A percentile compares a stretch with the other conserved stretches of the same genome.
Conservation (phyloP, 306 rosid genomes). For the Malus sylvestris region DNA sequence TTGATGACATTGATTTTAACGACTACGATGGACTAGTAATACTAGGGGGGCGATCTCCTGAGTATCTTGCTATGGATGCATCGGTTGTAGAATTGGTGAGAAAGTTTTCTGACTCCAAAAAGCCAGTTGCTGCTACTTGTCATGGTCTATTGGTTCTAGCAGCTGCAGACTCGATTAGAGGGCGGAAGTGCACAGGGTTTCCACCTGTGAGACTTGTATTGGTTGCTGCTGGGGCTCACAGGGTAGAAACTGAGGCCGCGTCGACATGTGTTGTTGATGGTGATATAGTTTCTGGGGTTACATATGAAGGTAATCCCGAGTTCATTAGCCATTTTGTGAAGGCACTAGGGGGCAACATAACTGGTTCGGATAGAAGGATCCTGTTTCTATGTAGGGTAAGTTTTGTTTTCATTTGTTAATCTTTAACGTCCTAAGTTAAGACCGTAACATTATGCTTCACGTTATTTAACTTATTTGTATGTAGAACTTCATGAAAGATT, state of each 20-base stretch:
- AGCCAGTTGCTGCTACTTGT: constrained; percentile 65
- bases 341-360: constrained; percentile 68
- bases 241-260: constrained; percentile 69
- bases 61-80: constrained; percentile 59
- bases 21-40: constrained; percentile 69
- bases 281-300: constrained; percentile 48
- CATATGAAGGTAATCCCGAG: constrained; percentile 55
- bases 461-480: background rate
- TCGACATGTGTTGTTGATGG: constrained; percentile 57
- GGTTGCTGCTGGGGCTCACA: constrained; percentile 67
- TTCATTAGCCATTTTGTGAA: constrained; percentile 47
- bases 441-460: background rate
- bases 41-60: constrained; percentile 85
- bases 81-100: constrained; percentile 43
- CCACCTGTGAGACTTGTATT: constrained; percentile 48
- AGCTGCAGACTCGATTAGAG: constrained; percentile 58
- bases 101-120: constrained; percentile 41
- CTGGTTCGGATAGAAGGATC: constrained; percentile 49
- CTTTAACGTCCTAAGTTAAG: too few species aligned
- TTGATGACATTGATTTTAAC: constrained; percentile 48
- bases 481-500: constrained; percentile 92
- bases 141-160: constrained; percentile 80
- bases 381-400: constrained; percentile 83
- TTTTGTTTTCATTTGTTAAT: background rate
- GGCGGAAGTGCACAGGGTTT: constrained; percentile 58